Evolutionary conservation across 306 rosid species (phyloP).

Genomic region (Castanospermum australe): DNA sequence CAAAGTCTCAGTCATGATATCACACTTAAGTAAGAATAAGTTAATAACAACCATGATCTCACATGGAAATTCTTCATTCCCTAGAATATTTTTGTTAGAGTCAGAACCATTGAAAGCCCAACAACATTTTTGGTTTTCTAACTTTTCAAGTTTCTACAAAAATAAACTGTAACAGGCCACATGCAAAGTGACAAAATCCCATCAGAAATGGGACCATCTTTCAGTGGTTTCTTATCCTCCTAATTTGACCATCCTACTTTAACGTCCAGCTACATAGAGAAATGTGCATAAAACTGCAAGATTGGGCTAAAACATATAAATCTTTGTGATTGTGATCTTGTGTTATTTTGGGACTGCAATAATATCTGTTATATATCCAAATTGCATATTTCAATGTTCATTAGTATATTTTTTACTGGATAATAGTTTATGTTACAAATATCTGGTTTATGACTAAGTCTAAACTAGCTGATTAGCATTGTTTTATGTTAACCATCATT

Average conservation of each 20-base stretch:
- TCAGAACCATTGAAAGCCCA: not conserved
- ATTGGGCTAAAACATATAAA: not conserved
- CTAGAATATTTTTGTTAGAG: too few relatives aligned
- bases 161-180: not conserved
- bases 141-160: not conserved
- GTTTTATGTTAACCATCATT: not conserved
- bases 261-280: too few relatives aligned
- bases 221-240: not conserved
- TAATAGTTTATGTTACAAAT: not conserved
- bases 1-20: not conserved
- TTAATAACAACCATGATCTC: not conserved
- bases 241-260: not conserved
- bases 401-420: too few relatives aligned
- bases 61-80: not conserved
- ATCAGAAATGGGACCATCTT: not conserved
- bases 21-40: not conserved
- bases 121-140: not conserved
- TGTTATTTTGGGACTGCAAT: not conserved
- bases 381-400: too few relatives aligned
- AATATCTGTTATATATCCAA: not conserved
- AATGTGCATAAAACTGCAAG: slow-evolving; percentile 10
- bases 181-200: not conserved
- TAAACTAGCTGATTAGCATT: not conserved
- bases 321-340: not conserved
- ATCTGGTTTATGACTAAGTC: not conserved